These are phyloP conservation scores for Scedosporium boydii DNA, from an alignment of 2,329 filamentous ascomycete genomes.

Conservation along the genomic window DNA sequence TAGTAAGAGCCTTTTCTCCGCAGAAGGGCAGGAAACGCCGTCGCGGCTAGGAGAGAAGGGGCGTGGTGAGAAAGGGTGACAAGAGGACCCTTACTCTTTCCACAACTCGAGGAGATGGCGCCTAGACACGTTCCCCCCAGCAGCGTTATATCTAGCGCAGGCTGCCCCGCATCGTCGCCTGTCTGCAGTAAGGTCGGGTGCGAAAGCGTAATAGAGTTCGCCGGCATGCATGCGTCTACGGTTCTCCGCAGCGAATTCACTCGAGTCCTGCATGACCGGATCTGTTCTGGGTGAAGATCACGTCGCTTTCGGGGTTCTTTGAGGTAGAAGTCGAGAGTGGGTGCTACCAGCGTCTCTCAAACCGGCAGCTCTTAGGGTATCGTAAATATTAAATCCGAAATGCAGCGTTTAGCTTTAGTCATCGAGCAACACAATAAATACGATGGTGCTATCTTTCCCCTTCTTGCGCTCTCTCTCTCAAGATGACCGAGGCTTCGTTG, in stretches of 20 bases:
- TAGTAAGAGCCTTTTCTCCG: background rate
- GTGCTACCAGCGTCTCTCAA: no score
- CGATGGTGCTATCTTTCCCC: no score
- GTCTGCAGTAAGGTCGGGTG: constrained; percentile 54
- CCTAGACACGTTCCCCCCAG: constrained; percentile 44
- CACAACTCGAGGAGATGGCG: constrained; percentile 57
- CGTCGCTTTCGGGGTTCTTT: background rate
- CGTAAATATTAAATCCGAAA: no score
- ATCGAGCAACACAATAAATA: no score
- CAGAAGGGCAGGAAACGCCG: background rate
- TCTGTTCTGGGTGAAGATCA: no score
- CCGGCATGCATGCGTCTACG: constrained; percentile 50
- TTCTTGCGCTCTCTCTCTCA: no score
- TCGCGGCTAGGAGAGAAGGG: background rate
- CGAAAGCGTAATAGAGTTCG: constrained; percentile 67
- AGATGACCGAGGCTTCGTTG: no score
- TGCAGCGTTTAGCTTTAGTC: no score
- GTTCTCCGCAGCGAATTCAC: constrained; percentile 27
- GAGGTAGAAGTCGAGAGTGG: no score
- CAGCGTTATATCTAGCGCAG: constrained; percentile 53
- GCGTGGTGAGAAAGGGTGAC: background rate
- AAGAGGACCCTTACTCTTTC: constrained; percentile 52
- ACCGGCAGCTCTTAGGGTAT: no score
- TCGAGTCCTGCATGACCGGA: constrained; percentile 1
- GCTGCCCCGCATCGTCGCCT: constrained; percentile 55